Evolutionary conservation across 768 basidiomycete species (phyloP), one percentile per base, ranked within the genome.

Genomic region (Neoboletus subvelutipes): DNA sequence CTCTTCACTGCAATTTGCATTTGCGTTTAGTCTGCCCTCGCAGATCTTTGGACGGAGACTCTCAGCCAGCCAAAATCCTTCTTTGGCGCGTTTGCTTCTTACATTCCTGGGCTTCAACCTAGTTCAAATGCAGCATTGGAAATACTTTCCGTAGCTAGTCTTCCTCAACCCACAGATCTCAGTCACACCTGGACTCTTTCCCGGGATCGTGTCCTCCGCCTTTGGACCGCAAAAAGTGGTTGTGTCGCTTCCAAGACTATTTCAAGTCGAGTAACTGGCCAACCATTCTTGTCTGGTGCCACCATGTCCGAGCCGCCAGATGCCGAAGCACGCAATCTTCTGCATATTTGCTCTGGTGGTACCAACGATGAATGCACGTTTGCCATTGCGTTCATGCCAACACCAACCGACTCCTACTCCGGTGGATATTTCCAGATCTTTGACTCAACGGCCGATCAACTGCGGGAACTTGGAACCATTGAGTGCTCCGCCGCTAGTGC

Each of bases 381-480:
- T 59, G 81, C 86, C 45, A 73, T 94, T 45, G 86, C 75, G 7
- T 94, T 94, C 75, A 78, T 87, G 33, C 87, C 92, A 18, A 85
- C 87, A 0, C 78, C 82, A 17, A 73, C 82, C 33, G 83, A 86
- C 8, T 72, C 85, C 5, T 74, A 80, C 18, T 85, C 84, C 9
- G 92, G 90, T 28, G 94, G 93, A n/a, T 81, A 79, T 67, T 96
- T 96, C 77, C 84, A 84, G 52, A 73, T 95, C 28, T 74, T 85
- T 57, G 77, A 76, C 59, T 78, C 80, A 18, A 70, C 74, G n/a
- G 70, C 75, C 58, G 89, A 90, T 67, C 77, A 83, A 43, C 72
- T 90, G 39, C 76, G 79, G 47, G 83, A 85, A 31, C 65, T 86
- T 31, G 80, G 82, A 20, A 75, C 71, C 20, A 80, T 91, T 37